phyloP scores from a whole-genome alignment of 345 rosid species.

The Conringia planisiliqua region DNA sequence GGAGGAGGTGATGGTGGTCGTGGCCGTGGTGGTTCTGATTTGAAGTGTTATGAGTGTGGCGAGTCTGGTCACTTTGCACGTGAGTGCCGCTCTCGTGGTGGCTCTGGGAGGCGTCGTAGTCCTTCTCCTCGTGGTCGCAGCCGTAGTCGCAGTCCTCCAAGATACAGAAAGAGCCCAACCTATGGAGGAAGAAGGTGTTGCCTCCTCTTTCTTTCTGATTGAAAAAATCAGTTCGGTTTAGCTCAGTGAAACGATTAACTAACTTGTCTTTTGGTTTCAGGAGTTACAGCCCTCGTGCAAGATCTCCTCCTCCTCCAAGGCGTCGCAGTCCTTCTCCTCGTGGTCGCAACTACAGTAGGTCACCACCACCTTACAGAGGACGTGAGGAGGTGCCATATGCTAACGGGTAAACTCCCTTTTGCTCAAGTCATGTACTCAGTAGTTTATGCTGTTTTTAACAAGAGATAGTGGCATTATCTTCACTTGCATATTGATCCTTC shows the following conservation, averaged over 20 bases:
- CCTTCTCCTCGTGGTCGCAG: conserved; percentile 36
- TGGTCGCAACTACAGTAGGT: conserved; percentile 85
- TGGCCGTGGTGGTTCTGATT: conserved; percentile 81
- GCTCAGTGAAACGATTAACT: background rate
- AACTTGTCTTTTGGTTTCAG: conserved; percentile 35
- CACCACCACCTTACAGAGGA: conserved; percentile 80
- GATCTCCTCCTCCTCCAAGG: conserved; percentile 63
- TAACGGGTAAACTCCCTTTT: conserved; percentile 61
- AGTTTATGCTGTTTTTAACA: background rate
- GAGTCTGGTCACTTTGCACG: conserved; percentile 97
- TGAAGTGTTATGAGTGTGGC: conserved; percentile 91
- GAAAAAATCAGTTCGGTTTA: no score
- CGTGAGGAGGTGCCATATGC: conserved; percentile 84
- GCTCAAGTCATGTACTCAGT: background rate
- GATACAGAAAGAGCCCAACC: conserved; percentile 85
- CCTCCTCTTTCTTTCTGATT: background rate
- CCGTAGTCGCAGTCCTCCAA: conserved; percentile 76
- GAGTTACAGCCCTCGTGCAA: conserved; percentile 90
- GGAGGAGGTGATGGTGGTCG: conserved; percentile 55
- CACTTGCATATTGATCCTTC: background rate
- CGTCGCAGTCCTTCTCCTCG: conserved; percentile 84
- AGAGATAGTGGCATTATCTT: background rate
- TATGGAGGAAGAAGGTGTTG: conserved; percentile 68
- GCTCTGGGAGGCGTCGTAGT: conserved; percentile 54
- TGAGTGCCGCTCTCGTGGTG: conserved; percentile 73